Percentiles rank a stretch among this genome's conserved stretches.
Evolutionary conservation across 1,284 basidiomycete species (phyloP).

Genomic region (Fistulina hepatica): DNA sequence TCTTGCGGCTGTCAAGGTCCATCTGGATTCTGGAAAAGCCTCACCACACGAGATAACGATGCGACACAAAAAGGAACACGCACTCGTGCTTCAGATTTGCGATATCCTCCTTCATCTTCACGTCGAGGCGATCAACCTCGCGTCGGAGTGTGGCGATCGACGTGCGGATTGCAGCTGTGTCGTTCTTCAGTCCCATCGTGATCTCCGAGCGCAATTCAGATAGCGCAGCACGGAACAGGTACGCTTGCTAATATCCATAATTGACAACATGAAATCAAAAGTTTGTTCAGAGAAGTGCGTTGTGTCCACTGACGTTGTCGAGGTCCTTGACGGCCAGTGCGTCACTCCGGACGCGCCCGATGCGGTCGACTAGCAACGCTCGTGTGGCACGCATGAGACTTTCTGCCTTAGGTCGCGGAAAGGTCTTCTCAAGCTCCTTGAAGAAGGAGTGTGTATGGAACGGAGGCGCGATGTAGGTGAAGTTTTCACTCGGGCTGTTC

Average conservation of each 20-base stretch:
- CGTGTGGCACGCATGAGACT: conserved; percentile 84
- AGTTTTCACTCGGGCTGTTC: conserved; percentile 20
- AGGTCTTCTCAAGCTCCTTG: conserved; percentile 52
- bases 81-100: conserved; percentile 86
- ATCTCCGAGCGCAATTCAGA: conserved; percentile 87
- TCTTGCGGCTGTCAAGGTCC: conserved; percentile 91
- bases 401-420: conserved; percentile 57
- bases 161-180: conserved; percentile 70
- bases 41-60: conserved; percentile 4
- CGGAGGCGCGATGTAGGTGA: conserved; percentile 39
- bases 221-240: conserved; percentile 89
- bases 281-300: not conserved
- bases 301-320: conserved; percentile 86
- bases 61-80: conserved; percentile 24
- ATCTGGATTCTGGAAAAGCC: conserved; percentile 67
- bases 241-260: conserved; percentile 64
- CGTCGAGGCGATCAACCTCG: conserved; percentile 80
- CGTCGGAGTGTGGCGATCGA: conserved; percentile 69
- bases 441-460: conserved; percentile 62
- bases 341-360: conserved; percentile 63
- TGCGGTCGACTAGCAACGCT: conserved; percentile 66
- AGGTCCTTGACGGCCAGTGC: conserved; percentile 78
- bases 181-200: conserved; percentile 75
- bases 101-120: conserved; percentile 93
- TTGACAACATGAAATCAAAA: conserved; percentile 6